Conservation (phyloP, 148 eudicot species). For the Camellia japonica region DNA sequence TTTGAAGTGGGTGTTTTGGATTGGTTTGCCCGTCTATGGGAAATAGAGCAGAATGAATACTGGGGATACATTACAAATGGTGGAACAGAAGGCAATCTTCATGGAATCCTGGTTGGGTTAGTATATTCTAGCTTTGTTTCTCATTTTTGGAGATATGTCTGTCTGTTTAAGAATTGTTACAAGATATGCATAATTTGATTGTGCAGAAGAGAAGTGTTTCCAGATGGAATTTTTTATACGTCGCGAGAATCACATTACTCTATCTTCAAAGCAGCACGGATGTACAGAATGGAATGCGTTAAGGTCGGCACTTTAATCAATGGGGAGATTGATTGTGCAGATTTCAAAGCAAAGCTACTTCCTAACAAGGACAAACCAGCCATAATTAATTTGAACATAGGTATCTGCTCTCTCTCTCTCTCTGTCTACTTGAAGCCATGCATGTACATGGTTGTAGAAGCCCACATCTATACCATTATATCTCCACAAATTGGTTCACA, state of each 20-base stretch:
- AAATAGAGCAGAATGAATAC: conserved; percentile 71
- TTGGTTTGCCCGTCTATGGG: conserved; percentile 99
- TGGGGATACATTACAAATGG: conserved; percentile 98
- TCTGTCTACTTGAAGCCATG: no score
- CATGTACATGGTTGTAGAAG: background rate
- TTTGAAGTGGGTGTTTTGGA: conserved; percentile 97
- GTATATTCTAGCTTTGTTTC: conserved; percentile 20
- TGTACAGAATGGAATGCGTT: conserved; percentile 66
- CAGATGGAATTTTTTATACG: conserved; percentile 68
- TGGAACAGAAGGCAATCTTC: conserved; percentile 97
- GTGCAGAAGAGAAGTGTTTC: conserved; percentile 61
- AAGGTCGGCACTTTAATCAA: conserved; percentile 53
- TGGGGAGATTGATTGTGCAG: conserved; percentile 64
- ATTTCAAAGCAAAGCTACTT: conserved; percentile 52
- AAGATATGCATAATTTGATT: background rate
- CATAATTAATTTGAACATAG: conserved; percentile 64
- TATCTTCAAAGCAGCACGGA: conserved; percentile 61
- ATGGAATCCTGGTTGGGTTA: conserved; percentile 87
- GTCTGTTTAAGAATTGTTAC: background rate
- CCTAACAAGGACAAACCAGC: conserved; percentile 60
- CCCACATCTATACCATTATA: background rate
- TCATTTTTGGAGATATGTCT: conserved; percentile 9
- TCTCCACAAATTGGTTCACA: background rate
- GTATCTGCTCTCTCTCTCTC: conserved; percentile 20
- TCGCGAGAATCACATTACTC: conserved; percentile 68